These are phyloP conservation scores for Colletotrichum tabaci DNA, from an alignment of 2,329 filamentous ascomycete species.

Conservation along the genomic window DNA sequence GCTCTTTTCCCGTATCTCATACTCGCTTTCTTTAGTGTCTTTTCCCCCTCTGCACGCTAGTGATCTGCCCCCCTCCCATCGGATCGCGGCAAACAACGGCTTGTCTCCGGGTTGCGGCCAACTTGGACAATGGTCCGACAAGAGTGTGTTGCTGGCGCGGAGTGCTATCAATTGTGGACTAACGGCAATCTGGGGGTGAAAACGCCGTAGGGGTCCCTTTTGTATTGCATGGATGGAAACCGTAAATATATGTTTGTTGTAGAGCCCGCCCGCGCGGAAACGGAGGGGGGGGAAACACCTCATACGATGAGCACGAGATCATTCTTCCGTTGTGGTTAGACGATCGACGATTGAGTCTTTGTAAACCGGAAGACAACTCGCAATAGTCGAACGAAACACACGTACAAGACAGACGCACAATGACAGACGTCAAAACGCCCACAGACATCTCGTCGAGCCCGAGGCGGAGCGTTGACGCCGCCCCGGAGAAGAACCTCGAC, in stretches of 20 bases:
- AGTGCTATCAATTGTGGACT: constrained; percentile 39
- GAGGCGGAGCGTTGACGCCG: constrained; percentile 31
- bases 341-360: neutral
- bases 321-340: neutral
- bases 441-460: constrained; percentile 36
- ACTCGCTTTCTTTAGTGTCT: neutral
- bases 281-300: no score
- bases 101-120: constrained; percentile 7
- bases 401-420: neutral
- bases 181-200: constrained; percentile 14
- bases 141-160: neutral
- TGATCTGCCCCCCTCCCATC: constrained; percentile 11
- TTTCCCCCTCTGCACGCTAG: neutral
- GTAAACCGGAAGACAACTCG: neutral
- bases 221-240: neutral
- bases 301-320: constrained; percentile 16
- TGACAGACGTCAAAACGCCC: constrained; percentile 25
- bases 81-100: constrained; percentile 22
- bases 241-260: constrained; percentile 31
- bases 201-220: constrained; percentile 16
- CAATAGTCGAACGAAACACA: neutral
- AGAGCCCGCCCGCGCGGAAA: constrained; percentile 14
- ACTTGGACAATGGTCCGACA: constrained; percentile 10
- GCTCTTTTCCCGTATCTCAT: constrained; percentile 15
- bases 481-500: constrained; percentile 44